Base-by-base conservation (phyloP, 176 grass and related monocot genomes). In the Rhynchospora breviuscula region DNA sequence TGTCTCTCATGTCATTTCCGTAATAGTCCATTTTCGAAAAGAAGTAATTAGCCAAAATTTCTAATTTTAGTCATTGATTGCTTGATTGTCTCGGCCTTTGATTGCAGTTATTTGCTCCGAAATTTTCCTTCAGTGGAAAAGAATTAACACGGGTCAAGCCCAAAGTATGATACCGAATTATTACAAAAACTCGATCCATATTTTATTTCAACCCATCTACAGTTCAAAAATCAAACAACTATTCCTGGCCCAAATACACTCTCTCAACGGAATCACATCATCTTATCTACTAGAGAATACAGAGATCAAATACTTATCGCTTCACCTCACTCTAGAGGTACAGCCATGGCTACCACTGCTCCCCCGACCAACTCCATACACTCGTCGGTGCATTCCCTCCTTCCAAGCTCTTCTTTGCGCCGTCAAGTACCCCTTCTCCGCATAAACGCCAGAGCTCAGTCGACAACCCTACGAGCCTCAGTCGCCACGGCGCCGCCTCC, bases 311-410 rank as follows among this genome's bases (percentile, higher is more conserved):
- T 45, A 4, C 25, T 29, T 14, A 31, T 26, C 51, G 1, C 18
- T 60, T 80, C 84, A 79, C 73, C 31, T 63, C 68, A 11, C 6
- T 35, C 63, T 18, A 10, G 43, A 43, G 58, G 19, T 53, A 48
- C 84, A 63, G 71, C 87, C 61, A 94, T 92, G 92, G 92, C 92
- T 67, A 82, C 83, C 67, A 74, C 85, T 71, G 84, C 90, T 84
- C 85, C 88, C 54, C 85, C 85, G 67, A 81, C 88, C 71, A 81
- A 91, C 84, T 70, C 87, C 8, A 44, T 84, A 14, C 62, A 77
- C 61, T 1, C 79, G 9, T 1, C 79, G 9, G 67, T 78, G n/a
- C 70, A 88, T 67, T 62, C 89, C 2, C 18, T 80, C 58, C 58
- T 67, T 46, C 18, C 85, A 67, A 1, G 58, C 64, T 26, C 90